phyloP scores from a whole-genome alignment of 2,329 filamentous ascomycete species.

The Waltergamsia citrina region DNA sequence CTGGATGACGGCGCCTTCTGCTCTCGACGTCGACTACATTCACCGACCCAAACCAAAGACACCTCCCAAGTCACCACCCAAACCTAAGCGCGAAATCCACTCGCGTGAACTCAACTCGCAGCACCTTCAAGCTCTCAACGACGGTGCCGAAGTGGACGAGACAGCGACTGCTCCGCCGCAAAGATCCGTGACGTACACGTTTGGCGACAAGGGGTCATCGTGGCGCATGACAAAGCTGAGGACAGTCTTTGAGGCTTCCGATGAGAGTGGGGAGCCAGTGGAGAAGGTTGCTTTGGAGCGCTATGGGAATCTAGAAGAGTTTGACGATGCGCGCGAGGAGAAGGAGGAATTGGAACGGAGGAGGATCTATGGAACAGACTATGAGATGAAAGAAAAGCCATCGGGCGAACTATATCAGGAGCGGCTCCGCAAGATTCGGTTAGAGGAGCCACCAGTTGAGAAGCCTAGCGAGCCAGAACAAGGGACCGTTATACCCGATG shows the following conservation, averaged over 20 bases:
- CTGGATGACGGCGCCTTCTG: conserved; percentile 89
- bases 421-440: conserved; percentile 50
- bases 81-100: conserved; percentile 64
- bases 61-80: conserved; percentile 47
- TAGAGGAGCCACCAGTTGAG: conserved; percentile 1
- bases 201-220: conserved; percentile 81
- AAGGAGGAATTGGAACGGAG: conserved; percentile 81
- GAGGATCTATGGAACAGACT: conserved; percentile 74
- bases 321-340: conserved; percentile 90
- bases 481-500: conserved; percentile 48
- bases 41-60: conserved; percentile 47
- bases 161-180: conserved; percentile 21
- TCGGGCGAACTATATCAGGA: conserved; percentile 79
- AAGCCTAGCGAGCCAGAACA: conserved; percentile 31
- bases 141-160: conserved; percentile 11
- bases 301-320: conserved; percentile 72
- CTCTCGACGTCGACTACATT: conserved; percentile 76
- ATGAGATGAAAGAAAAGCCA: conserved; percentile 77
- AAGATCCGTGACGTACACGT: conserved; percentile 59
- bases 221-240: conserved; percentile 97
- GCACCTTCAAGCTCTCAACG: conserved; percentile 28
- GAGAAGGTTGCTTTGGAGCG: conserved; percentile 79
- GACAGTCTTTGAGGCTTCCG: conserved; percentile 69
- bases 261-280: conserved; percentile 61
- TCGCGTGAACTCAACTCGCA: conserved; percentile 68